phyloP scores from a whole-genome alignment of 164 flowering plant species.

The Tetracentron sinense region DNA sequence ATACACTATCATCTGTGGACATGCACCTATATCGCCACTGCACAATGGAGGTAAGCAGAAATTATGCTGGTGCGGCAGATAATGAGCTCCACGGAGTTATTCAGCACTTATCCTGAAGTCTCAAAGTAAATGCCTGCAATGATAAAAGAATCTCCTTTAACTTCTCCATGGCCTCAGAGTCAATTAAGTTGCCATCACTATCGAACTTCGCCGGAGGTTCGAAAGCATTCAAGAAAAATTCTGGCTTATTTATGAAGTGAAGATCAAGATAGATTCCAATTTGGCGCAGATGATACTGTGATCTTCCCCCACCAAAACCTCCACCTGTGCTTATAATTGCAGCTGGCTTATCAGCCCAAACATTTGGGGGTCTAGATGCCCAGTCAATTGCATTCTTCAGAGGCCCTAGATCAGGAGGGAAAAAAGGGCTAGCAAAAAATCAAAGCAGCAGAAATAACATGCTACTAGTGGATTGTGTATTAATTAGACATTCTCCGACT shows the following conservation, averaged over 20 bases:
- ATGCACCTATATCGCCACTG: not conserved
- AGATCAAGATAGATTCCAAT: conserved; percentile 77
- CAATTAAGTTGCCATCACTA: conserved; percentile 57
- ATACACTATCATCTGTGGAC: not conserved
- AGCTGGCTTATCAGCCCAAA: conserved; percentile 84
- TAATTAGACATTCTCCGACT: not conserved
- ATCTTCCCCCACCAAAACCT: conserved; percentile 51
- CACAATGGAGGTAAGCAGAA: not conserved
- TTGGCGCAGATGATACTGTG: conserved; percentile 85
- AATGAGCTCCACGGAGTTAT: not conserved
- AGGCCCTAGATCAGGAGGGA: conserved; percentile 28
- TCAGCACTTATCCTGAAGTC: conserved; percentile 37
- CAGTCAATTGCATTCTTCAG: conserved; percentile 90
- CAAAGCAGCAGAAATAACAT: not conserved
- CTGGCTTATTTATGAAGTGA: conserved; percentile 87
- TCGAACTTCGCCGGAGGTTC: conserved; percentile 69
- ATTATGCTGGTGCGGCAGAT: not conserved
- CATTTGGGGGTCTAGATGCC: conserved; percentile 88
- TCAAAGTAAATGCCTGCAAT: conserved; percentile 48
- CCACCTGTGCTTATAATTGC: conserved; percentile 79
- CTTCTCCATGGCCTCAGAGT: conserved; percentile 35
- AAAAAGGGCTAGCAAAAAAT: not conserved
- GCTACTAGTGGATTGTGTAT: too few species aligned
- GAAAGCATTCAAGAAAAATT: conserved; percentile 49
- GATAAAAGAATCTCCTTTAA: conserved; percentile 51